These are phyloP conservation scores for Chaetothyriales sp. DNA, from an alignment of 2,329 filamentous ascomycete species.

Conservation along the genomic window DNA sequence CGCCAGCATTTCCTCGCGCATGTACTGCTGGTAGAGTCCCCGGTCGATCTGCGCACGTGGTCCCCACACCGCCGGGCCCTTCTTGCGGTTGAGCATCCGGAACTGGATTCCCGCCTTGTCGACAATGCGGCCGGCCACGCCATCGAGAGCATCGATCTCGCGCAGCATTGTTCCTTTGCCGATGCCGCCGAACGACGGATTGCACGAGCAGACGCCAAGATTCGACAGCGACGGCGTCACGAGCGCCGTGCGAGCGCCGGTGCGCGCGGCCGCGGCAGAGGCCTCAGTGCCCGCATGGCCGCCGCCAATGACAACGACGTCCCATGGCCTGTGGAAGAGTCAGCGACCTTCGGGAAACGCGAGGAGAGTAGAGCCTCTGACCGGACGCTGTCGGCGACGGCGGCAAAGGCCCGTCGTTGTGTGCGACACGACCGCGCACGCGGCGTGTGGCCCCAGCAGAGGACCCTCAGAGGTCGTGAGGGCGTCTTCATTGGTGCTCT, in stretches of 20 bases:
- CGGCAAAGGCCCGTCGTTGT: slow-evolving; percentile 15
- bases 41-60: slow-evolving; percentile 93
- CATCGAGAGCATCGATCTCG: slow-evolving; percentile 89
- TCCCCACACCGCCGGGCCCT: slow-evolving; percentile 94
- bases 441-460: slow-evolving; percentile 17
- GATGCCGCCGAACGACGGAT: slow-evolving; percentile 95
- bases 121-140: slow-evolving; percentile 72
- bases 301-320: slow-evolving; percentile 91
- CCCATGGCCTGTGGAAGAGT: slow-evolving; percentile 47
- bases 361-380: slow-evolving; percentile 1
- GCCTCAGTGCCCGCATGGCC: slow-evolving; percentile 94
- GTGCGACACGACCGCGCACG: slow-evolving; percentile 11
- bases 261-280: slow-evolving; percentile 74
- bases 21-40: slow-evolving; percentile 72
- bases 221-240: slow-evolving; percentile 81
- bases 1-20: slow-evolving; percentile 68
- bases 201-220: slow-evolving; percentile 89
- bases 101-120: slow-evolving; percentile 96
- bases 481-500: slow-evolving; percentile 6
- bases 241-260: slow-evolving; percentile 76
- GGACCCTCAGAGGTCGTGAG: slow-evolving; percentile 6
- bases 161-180: slow-evolving; percentile 93
- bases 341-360: slow-evolving; percentile 1
- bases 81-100: slow-evolving; percentile 70
- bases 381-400: slow-evolving; percentile 13